phyloP scores from a whole-genome alignment of 192 early-diverging fungal species.

The Backusella parvicylindrica region DNA sequence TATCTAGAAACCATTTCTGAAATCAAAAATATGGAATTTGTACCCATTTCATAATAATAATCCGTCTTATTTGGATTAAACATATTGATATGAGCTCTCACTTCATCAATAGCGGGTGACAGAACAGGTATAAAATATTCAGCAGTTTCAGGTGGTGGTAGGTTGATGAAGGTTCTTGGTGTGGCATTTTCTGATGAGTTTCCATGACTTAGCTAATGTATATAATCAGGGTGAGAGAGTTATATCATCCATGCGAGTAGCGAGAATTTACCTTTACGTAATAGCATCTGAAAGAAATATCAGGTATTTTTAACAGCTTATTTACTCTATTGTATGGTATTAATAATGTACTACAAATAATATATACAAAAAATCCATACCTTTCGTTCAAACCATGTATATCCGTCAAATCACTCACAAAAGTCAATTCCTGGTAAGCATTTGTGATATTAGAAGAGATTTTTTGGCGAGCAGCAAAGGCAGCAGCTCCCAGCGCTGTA shows the following conservation, averaged over 20 bases:
- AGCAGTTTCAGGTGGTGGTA: conserved; percentile 18
- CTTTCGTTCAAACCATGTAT: conserved; percentile 33
- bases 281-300: conserved; percentile 27
- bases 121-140: conserved; percentile 17
- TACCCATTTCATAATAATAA: conserved; percentile 18
- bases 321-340: conserved; percentile 4
- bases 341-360: background rate
- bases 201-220: background rate
- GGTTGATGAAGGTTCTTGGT: conserved; percentile 22
- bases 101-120: conserved; percentile 11
- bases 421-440: conserved; percentile 42
- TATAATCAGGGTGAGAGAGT: background rate
- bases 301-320: conserved; percentile 4
- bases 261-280: conserved; percentile 18
- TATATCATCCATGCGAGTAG: background rate
- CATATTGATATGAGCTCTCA: conserved; percentile 29
- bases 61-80: conserved; percentile 23
- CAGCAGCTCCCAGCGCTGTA: conserved; percentile 34
- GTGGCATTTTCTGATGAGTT: background rate
- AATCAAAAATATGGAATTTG: conserved; percentile 8
- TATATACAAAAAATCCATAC: conserved; percentile 17
- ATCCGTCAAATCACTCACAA: conserved; percentile 46
- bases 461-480: conserved; percentile 31
- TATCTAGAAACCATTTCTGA: conserved; percentile 12
- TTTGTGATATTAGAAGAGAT: conserved; percentile 31